Conservation (phyloP, 352 stramenopile species). For the Phytophthora foliorum region DNA sequence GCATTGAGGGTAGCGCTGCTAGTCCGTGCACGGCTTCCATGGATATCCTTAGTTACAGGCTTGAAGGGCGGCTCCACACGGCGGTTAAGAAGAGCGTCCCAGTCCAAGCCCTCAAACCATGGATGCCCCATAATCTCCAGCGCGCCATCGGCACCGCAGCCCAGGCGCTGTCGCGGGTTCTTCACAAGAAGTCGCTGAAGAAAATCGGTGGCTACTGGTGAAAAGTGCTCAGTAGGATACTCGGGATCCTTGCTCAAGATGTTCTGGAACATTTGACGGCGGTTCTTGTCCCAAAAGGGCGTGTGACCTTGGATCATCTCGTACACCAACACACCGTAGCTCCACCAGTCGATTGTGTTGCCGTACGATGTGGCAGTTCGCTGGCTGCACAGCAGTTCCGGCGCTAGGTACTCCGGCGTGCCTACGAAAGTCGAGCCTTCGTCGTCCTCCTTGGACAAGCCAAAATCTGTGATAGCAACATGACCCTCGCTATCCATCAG, state of each 20-base stretch:
- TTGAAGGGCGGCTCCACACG: conserved; percentile 78
- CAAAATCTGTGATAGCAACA: conserved; percentile 91
- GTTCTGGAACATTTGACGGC: conserved; percentile 88
- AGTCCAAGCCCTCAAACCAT: conserved; percentile 85
- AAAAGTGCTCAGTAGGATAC: conserved; percentile 73
- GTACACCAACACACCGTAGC: conserved; percentile 87
- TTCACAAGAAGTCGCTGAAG: conserved; percentile 77
- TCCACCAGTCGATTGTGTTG: conserved; percentile 92
- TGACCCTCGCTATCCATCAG: conserved; percentile 89
- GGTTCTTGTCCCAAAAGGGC: conserved; percentile 89
- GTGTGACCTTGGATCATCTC: conserved; percentile 91
- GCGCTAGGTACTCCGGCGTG: conserved; percentile 87
- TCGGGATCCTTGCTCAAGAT: conserved; percentile 79
- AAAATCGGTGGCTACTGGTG: conserved; percentile 72
- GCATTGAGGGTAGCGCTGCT: conserved; percentile 64
- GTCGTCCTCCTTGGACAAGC: conserved; percentile 88
- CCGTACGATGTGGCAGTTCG: conserved; percentile 80
- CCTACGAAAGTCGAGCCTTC: conserved; percentile 87
- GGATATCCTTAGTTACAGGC: conserved; percentile 52
- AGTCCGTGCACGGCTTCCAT: conserved; percentile 47
- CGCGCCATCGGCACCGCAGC: conserved; percentile 66
- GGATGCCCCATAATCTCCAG: conserved; percentile 87
- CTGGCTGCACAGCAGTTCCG: conserved; percentile 80
- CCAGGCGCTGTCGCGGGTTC: conserved; percentile 72
- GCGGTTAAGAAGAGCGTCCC: conserved; percentile 75